Evolutionary conservation across 306 rosid genomes (phyloP), one percentile per base, ranked within the genome.

Genomic region (Betula pendula): DNA sequence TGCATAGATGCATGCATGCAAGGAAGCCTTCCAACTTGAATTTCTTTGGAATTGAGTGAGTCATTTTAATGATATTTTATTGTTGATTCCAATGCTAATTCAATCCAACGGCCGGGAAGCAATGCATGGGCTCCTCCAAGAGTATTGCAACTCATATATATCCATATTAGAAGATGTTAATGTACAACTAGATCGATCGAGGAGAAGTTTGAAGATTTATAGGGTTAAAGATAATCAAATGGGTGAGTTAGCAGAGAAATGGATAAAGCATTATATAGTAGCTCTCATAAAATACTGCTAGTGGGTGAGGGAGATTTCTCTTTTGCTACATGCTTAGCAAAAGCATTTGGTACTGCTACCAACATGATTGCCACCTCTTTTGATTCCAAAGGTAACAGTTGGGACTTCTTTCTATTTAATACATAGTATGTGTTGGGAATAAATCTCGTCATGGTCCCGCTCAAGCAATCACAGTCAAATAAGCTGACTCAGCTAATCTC

Each of bases 241-340:
- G 16, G 17, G 66, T 12, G 38, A 24, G 31, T 12, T n/a, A n/a
- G 55, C 10, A 27, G 75, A 58, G 68, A 72, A 48, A 77, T 1
- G 65, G 73, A 79, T 84, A 19, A 20, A 31, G 50, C 79, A 80
- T 52, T n/a, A n/a, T 84, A 80, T 48, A 0, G 6, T 0, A 80
- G 84, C 73, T 56, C 70, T 29, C 81, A 84, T 56, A 31, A 27
- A 48, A 80, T 72, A 9, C 9, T 84, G 52, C 60, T 84, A 14
- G 76, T 72, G 66, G 81, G 87, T 3, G 87, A 83, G 51, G 84
- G 87, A 1, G 81, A 79, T 51, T 83, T 83, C 42, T 83, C 87
- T 0, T 79, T 83, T 35, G 71, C 87, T 33, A 78, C 76, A 43
- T 83, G 81, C 16, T 75, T 83, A 20, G 81, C 87, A 5, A 55